Base-by-base conservation (phyloP, 768 basidiomycete species). In the Chiua virens region DNA sequence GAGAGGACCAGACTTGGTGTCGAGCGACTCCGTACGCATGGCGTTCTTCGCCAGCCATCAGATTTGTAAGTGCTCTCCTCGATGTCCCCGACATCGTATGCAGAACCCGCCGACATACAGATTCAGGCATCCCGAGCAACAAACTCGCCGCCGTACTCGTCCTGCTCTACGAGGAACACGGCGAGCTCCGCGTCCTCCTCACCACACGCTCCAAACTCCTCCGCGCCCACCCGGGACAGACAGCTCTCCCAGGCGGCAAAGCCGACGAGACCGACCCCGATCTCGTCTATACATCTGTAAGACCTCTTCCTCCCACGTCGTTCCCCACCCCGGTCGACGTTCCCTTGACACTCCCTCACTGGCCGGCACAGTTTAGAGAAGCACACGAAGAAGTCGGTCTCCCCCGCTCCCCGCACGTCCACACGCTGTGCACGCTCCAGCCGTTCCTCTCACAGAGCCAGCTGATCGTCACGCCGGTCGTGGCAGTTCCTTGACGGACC, bases 341-440 rank as follows among this genome's bases (percentile, higher is more conserved):
- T 4, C 11, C 11, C 30, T 30, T 30, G 30, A 37, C 21, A 23
- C 23, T 35, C 41, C 45, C 45, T 27, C 39, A 11, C 30, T 8
- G 5, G 27, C 7, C 9, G 7, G 7, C 22, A 28, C 61, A 94
- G 92, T 79, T 79, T 42, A 77, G 93, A 50, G 93, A 96, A 69
- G 93, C 93, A 0, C 66, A 81, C 49, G 93, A 96, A 71, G 93
- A 96, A 73, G 87, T 95, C 18, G 81, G 70, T 1, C 74, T 95
- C 3, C 84, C 89, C 3, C 49, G 73, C 46, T 79, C 77, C 35
- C 79, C 83, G 0, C 66, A 80, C 42, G 71, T 92, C 17, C 77
- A 86, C 60, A 75, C 77, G 2, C 64, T 92, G 18, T 82, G 82
- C 25, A 70, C 76, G 17, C 70, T 91, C 32, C 79, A 82, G 25